Conservation (phyloP, 305 asterid species). For the Fraxinus latifolia region DNA sequence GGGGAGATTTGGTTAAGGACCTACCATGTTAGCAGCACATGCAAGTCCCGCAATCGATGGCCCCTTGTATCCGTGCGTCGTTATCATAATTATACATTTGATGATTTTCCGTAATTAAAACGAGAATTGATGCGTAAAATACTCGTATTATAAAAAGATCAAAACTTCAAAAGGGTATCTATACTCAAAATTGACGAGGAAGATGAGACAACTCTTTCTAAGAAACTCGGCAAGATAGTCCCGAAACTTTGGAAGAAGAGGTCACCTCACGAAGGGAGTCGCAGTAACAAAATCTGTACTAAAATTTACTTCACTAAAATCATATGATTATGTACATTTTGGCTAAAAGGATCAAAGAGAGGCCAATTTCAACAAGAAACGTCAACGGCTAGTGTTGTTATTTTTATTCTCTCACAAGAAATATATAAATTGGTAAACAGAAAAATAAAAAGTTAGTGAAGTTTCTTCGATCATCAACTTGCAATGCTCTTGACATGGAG, state of each 20-base stretch:
- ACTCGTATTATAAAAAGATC: not conserved
- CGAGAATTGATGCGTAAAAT: not conserved
- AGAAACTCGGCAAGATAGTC: not conserved
- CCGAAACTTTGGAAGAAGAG: not conserved
- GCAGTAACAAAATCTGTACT: not conserved
- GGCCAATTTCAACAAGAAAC: not conserved
- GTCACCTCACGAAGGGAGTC: not conserved
- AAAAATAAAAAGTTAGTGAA: not conserved
- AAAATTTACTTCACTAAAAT: not conserved
- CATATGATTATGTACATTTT: not conserved
- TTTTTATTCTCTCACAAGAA: not conserved
- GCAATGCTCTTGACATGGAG: not conserved
- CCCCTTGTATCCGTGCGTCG: conserved; percentile 31
- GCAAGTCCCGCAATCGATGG: conserved; percentile 39
- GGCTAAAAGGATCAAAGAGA: not conserved
- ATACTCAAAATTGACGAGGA: not conserved
- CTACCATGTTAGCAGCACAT: conserved; percentile 69
- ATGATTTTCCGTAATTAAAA: not conserved
- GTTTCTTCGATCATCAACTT: not conserved
- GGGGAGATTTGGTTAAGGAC: conserved; percentile 11
- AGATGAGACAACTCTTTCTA: not conserved
- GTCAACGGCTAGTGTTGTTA: not conserved
- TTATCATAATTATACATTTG: conserved; percentile 26
- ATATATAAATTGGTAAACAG: not conserved
- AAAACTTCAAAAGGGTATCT: not conserved